Conservation (phyloP, 2,329 filamentous ascomycete genomes). For the Arthrobotrys conoides region DNA sequence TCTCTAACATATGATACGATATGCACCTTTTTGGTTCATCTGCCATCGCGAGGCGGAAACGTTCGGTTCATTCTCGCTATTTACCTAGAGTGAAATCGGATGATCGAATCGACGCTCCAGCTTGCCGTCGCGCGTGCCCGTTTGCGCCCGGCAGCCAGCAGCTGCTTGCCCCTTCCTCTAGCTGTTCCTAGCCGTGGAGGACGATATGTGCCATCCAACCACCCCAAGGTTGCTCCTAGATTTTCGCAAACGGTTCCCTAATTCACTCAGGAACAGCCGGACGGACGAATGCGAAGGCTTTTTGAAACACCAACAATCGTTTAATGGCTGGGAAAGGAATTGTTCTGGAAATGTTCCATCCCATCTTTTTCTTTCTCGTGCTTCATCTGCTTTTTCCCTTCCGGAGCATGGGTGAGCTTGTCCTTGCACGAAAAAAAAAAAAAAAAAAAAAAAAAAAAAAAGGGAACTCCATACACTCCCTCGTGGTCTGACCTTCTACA, state of each 20-base stretch:
- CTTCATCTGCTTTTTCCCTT: conserved; percentile 28
- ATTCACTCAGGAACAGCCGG: conserved; percentile 61
- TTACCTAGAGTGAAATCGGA: conserved; percentile 16
- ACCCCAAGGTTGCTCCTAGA: conserved; percentile 20
- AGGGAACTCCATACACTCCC: conserved; percentile 17
- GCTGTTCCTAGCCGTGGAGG: conserved; percentile 52
- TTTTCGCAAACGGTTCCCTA: conserved; percentile 60
- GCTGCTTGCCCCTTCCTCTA: conserved; percentile 31
- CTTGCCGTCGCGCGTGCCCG: conserved; percentile 28
- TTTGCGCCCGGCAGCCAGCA: conserved; percentile 51
- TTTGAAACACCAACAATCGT: conserved; percentile 53
- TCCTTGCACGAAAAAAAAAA: conserved; percentile 24
- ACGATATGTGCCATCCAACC: conserved; percentile 29
- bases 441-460: background rate
- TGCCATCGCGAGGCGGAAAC: conserved; percentile 30
- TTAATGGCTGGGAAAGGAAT: conserved; percentile 52
- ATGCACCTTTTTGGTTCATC: conserved; percentile 2
- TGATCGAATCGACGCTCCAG: conserved; percentile 31
- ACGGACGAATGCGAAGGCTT: conserved; percentile 55
- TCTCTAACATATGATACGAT: conserved; percentile 9
- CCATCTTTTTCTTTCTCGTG: conserved; percentile 50
- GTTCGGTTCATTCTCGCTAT: background rate
- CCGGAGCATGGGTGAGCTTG: conserved; percentile 41
- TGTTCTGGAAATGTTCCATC: conserved; percentile 61
- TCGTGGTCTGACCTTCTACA: conserved; percentile 51